Base-by-base conservation (phyloP, 2,329 filamentous ascomycete species). In the Hymenoscyphus fructigenus region DNA sequence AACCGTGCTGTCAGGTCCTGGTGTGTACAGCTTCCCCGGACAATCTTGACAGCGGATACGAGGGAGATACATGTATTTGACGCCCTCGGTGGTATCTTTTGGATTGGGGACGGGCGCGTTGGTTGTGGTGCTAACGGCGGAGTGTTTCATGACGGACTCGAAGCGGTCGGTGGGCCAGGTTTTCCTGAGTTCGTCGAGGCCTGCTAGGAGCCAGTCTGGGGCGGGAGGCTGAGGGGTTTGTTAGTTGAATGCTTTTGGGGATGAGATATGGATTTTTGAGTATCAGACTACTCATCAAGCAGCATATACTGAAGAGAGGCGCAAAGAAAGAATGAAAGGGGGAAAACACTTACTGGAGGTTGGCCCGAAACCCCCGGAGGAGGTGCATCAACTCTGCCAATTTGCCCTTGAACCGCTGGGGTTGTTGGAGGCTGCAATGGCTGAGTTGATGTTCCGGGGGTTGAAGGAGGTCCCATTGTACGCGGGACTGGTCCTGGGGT, bases 41-140 rank as follows among this genome's bases (percentile, higher is more conserved):
- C 95, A 98, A 77, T 99, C 95, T 57, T 90, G 86, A 76, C 95
- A 99, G 65, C 92, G 85, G 68, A 99, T 97, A 60, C 95, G 85
- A 9, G 95, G 95, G 59, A 97, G 82, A 78, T 90, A 98, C 78
- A 91, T 91, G 71, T 90, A 92, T 73, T 90, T 91, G 67, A 92
- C 81, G 67, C 90, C 85, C 66, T 83, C 81, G 62, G 84, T 88
- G 9, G 84, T 79, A 17, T 83, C 80, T 56, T 84, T 81, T 66
- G 77, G 83, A 73, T 75, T 79, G 44, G 87, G 81, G 60, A 91
- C 83, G 26, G 88, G 86, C 23, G 85, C 79, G 66, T 90, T 86
- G 2, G 91, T 93, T 59, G 85, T 82, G 12, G 85, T 85, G 76
- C 96, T 90, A 67, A 97, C 85, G 65, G 91, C 88, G 28, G 88